Base-by-base conservation (phyloP, 768 basidiomycete genomes). In the Lactifluus piperatus region DNA sequence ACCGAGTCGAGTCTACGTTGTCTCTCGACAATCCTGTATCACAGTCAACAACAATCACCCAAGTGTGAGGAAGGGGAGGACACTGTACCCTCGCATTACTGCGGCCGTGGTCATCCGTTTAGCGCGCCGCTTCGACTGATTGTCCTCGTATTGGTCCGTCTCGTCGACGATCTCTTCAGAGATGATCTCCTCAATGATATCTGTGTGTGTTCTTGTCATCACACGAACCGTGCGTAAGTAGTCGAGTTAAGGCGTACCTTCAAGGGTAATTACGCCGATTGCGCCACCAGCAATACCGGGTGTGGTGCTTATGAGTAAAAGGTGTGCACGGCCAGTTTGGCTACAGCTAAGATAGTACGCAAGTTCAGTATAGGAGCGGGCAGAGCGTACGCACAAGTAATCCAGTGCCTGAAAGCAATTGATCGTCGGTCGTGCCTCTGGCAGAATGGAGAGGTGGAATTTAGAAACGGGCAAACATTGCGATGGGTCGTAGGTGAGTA, bases 81-180 rank as follows among this genome's bases (percentile, higher is more conserved):
- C 26, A 14, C 71, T 79, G 36, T 32, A 89, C 88, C 88, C 87
- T 67, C 81, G 77, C 87, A 94, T 91, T 39, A 91, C 78, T 8
- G 81, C 80, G 8, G 86, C 81, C 14, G 84, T 91, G 13, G 85
- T 86, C 59, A 79, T 71, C 14, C 94, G 77, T 62, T 79, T 84
- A 0, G 89, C 93, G 8, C 77, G 75, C 58, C 78, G 79, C 68
- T 93, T 94, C 52, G 83, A 85, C 49, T 84, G 84, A 67, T 95
- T 97, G 65, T 92, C 90, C 64, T 90, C 84, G 65, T 88, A 94
- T 27, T 84, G 79, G 72, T 97, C 94, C 2, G 93, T 95, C 72
- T 97, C 94, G 67, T 95, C 94, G 30, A 95, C 88, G 54, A 97
- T 95, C 70, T 97, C 94, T 72, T 97, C 93, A 0, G 88, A 86